These are phyloP conservation scores for Nicotiana knightiana DNA, from an alignment of 257 asterid genomes.

Conservation along the genomic window DNA sequence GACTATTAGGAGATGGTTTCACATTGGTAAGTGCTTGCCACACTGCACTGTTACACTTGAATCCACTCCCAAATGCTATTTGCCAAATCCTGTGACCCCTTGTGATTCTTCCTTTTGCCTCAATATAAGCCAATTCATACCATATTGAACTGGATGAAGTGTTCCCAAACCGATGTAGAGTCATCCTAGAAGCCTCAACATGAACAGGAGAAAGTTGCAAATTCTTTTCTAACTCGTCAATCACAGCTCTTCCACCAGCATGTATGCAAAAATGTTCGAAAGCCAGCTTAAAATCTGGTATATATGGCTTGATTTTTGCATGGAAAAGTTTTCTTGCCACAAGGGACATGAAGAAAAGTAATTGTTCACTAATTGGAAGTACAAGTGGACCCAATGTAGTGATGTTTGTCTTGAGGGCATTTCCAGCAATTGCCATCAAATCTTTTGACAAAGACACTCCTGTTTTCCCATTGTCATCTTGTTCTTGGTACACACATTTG, in stretches of 20 bases:
- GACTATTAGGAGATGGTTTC: slow-evolving; percentile 28
- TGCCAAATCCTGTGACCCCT: slow-evolving; percentile 42
- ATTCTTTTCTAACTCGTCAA: slow-evolving; percentile 41
- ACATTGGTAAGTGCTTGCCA: slow-evolving; percentile 35
- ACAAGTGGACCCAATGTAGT: slow-evolving; percentile 39
- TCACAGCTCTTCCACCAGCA: slow-evolving; percentile 45
- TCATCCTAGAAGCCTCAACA: slow-evolving; percentile 44
- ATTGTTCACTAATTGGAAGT: slow-evolving; percentile 36
- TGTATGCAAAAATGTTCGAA: slow-evolving; percentile 46
- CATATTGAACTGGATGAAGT: slow-evolving; percentile 47
- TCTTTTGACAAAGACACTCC: slow-evolving; percentile 39
- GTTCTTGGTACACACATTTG: slow-evolving; percentile 35
- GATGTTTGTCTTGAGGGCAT: slow-evolving; percentile 35
- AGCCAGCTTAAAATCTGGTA: slow-evolving; percentile 40
- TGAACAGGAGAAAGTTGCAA: slow-evolving; percentile 25
- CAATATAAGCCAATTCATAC: slow-evolving; percentile 38
- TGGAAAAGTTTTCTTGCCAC: slow-evolving; percentile 18
- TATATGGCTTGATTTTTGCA: slow-evolving; percentile 23
- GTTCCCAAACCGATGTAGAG: slow-evolving; percentile 42
- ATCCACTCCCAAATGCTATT: slow-evolving; percentile 31
- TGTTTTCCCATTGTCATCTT: slow-evolving; percentile 24
- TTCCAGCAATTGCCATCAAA: slow-evolving; percentile 35
- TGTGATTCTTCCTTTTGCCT: slow-evolving; percentile 34
- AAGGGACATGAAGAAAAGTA: slow-evolving; percentile 26
- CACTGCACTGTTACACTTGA: slow-evolving; percentile 33